phyloP scores from a whole-genome alignment of 1,139 yeast species.

The Kodamaea plutei region DNA sequence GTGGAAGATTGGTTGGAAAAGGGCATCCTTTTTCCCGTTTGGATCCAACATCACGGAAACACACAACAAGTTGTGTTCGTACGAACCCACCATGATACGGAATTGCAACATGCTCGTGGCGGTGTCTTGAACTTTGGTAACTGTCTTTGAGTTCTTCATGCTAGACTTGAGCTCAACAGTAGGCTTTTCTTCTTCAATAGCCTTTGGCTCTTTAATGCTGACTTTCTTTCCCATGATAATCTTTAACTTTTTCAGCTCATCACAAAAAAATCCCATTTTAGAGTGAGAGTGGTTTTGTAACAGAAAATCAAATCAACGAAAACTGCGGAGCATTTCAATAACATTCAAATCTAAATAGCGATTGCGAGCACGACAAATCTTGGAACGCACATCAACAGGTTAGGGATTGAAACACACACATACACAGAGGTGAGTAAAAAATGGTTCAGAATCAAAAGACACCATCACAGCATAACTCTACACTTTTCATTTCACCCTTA shows the following conservation, averaged over 20 bases:
- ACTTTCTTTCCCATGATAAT: slow-evolving; percentile 7
- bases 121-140: slow-evolving; percentile 5
- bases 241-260: not conserved
- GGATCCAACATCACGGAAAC: slow-evolving; percentile 60
- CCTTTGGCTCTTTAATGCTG: slow-evolving; percentile 1
- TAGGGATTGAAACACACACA: too few relatives aligned
- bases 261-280: not conserved
- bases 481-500: slow-evolving; percentile 59
- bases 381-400: too few relatives aligned
- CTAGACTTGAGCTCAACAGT: slow-evolving; percentile 9
- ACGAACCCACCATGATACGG: slow-evolving; percentile 87
- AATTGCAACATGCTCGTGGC: slow-evolving; percentile 35
- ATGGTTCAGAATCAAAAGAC: slow-evolving; percentile 37
- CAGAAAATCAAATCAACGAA: slow-evolving; percentile 1
- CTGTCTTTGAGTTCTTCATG: slow-evolving; percentile 8
- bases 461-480: slow-evolving; percentile 54
- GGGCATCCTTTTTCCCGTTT: slow-evolving; percentile 33
- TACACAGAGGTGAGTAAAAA: too few relatives aligned
- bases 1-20: slow-evolving; percentile 91
- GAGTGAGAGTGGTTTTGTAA: not conserved
- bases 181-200: slow-evolving; percentile 2
- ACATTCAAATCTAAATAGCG: not conserved
- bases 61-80: slow-evolving; percentile 89
- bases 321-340: too few relatives aligned
- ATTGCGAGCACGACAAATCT: too few relatives aligned